Evolutionary conservation across 768 basidiomycete species (phyloP), one percentile per base, ranked within the genome.

Genomic region (Kwoniella dendrophila): DNA sequence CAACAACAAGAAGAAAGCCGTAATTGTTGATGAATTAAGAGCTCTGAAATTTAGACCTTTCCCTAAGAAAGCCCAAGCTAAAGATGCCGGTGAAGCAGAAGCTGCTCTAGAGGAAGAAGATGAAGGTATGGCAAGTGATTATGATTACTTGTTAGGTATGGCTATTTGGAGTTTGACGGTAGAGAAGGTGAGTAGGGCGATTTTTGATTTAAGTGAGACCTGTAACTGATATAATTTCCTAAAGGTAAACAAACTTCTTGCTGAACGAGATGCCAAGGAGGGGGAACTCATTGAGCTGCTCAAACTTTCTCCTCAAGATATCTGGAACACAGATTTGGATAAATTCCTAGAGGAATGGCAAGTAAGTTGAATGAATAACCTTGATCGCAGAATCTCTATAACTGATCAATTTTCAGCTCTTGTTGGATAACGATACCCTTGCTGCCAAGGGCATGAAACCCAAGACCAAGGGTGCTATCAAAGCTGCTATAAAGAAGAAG

Each of bases 111-210:
- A 84, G 2, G 85, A 83, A 6, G 86, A 82, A 14, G 84, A 78
- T 50, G 77, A 80, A 12, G 79, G 71, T 18, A 73, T 74, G 8
- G 81, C 73, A 4, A 83, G 81, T 41, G 94, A 97, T 80, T 99
- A 83, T 74, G 94, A 99, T 75, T 98, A 99, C 79, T 80, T 99
- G 53, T 81, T 99, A 61, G 87, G 90, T 16, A 98, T 99, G 95
- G 82, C 92, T 1, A 95, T 99, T 73, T 93, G 86, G 83, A 95
- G 88, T 80, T 82, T 99, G 82, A 99, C 95, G 0, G 87, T 85
- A 70, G 95, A 98, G 80, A 94, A 88, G 86, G 91, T 89, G 44
- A 11, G 77, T 62, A n/a, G n/a, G n/a, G n/a, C n/a, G n/a, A n/a
- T n/a, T n/a, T n/a, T n/a, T n/a, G n/a, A n/a, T n/a, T n/a, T n/a